phyloP scores from a whole-genome alignment of 1,284 basidiomycete species.

The Leccinum olivaceoglutinosum region DNA sequence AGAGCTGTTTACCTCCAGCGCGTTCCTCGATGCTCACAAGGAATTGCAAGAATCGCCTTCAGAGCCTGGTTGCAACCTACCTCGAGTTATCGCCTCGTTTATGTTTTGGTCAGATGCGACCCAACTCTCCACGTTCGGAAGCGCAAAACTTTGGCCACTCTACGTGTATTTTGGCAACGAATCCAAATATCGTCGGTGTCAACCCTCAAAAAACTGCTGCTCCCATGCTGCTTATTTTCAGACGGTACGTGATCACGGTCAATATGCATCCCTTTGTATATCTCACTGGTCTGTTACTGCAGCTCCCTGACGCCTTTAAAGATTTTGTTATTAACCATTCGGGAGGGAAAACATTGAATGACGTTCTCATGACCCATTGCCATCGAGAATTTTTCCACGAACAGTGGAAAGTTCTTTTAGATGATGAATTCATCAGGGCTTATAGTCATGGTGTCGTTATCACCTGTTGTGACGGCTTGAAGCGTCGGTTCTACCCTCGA shows the following conservation, averaged over 20 bases:
- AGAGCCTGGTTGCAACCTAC: neutral
- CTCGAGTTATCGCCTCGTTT: neutral
- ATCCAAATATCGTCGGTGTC: fast-evolving
- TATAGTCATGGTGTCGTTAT: neutral
- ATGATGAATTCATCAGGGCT: neutral
- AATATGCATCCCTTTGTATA: fast-evolving
- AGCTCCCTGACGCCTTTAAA: neutral
- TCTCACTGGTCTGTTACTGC: neutral
- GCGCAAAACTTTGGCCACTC: neutral
- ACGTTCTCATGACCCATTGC: neutral
- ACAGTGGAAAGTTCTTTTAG: neutral
- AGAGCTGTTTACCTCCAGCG: neutral
- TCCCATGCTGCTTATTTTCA: neutral
- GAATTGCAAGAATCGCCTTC: neutral
- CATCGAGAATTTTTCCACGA: neutral
- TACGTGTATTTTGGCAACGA: neutral
- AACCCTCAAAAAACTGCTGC: neutral
- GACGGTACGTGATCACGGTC: neutral
- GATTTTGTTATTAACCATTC: neutral
- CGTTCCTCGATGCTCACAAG: neutral
- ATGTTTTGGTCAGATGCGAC: neutral
- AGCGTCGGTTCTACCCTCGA: neutral
- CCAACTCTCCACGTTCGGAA: neutral
- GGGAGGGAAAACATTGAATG: neutral
- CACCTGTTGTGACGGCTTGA: neutral